Base-by-base conservation (phyloP, 306 rosid species). In the Rubus idaeus region DNA sequence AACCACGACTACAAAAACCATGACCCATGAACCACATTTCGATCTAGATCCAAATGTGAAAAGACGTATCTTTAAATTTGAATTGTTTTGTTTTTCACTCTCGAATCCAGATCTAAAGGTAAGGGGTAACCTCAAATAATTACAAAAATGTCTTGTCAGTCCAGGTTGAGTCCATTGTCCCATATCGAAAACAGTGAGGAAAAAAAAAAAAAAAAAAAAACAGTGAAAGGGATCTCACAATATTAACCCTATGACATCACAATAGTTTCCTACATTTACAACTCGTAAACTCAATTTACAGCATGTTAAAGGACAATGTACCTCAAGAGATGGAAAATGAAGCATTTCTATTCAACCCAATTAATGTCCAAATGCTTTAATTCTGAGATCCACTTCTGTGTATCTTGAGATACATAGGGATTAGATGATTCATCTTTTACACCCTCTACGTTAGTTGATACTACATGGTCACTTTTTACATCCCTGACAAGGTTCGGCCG, bases 331-430 rank as follows among this genome's bases (percentile, higher is more conserved):
- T 3, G 45, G 41, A 45, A 44, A 47, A 66, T 56, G 78, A 72
- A 40, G 16, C 14, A 50, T 30, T 73, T 40, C 81, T 83, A 91
- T 71, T 91, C 96, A 60, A 76, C 89, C 98, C 96, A 94, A 80
- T 91, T 90, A 47, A 89, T 80, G 84, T 91, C 96, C 76, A 90
- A 81, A 75, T 90, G 91, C 78, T 89, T 86, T 46, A 94, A 76
- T 74, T 90, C 83, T 37, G 86, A 76, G 39, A 84, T 90, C 98
- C 98, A 94, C 67, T 91, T 88, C 17, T 90, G 87, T 63, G 93
- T 89, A 68, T 89, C 91, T 79, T 87, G 94, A 81, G 91, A 83
- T 78, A 87, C 73, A 76, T 68, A 82, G 7, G 94, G 84, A 78
- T 81, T 83, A 51, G 89, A 85, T 71, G 84, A 78, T 42, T 84